phyloP scores from a whole-genome alignment of 192 early-diverging fungal genomes.

The Allomyces arbusculus region DNA sequence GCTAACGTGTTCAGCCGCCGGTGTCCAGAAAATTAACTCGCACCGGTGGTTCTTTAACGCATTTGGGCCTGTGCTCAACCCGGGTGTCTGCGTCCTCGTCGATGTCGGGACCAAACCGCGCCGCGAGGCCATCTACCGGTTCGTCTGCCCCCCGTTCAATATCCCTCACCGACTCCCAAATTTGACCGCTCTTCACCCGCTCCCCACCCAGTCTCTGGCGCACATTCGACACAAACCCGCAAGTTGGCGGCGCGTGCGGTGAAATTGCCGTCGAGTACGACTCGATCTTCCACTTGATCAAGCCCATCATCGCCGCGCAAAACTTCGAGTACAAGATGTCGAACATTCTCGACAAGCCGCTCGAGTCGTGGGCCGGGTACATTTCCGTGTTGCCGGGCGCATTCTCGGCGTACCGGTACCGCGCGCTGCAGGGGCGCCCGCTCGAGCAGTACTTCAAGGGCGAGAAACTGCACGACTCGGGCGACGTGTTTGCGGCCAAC shows the following conservation, averaged over 20 bases:
- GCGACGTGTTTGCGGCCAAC: conserved; percentile 40
- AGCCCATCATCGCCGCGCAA: conserved; percentile 55
- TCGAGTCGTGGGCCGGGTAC: conserved; percentile 82
- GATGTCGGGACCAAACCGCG: conserved; percentile 71
- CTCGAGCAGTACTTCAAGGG: conserved; percentile 57
- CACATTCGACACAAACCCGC: conserved; percentile 45
- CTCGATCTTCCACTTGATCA: conserved; percentile 29
- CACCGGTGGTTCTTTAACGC: conserved; percentile 44
- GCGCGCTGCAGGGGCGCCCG: conserved; percentile 44
- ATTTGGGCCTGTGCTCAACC: conserved; percentile 32
- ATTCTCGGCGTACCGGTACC: conserved; percentile 59
- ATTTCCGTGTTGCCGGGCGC: conserved; percentile 83
- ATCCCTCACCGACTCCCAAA: no score
- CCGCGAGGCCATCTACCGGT: conserved; percentile 39
- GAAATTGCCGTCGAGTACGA: conserved; percentile 56
- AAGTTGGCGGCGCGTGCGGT: conserved; percentile 64
- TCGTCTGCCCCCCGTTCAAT: conserved; percentile 1
- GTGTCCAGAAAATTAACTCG: conserved; percentile 28
- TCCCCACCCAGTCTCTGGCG: conserved; percentile 37
- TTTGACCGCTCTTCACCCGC: no score
- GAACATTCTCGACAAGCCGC: conserved; percentile 55
- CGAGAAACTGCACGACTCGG: conserved; percentile 34
- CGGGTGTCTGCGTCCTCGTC: conserved; percentile 33
- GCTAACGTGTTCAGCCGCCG: conserved; percentile 38
- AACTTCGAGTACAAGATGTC: conserved; percentile 67